Evolutionary conservation across 2,329 filamentous ascomycete genomes (phyloP).

Genomic region (Pseudocercospora fuligena): DNA sequence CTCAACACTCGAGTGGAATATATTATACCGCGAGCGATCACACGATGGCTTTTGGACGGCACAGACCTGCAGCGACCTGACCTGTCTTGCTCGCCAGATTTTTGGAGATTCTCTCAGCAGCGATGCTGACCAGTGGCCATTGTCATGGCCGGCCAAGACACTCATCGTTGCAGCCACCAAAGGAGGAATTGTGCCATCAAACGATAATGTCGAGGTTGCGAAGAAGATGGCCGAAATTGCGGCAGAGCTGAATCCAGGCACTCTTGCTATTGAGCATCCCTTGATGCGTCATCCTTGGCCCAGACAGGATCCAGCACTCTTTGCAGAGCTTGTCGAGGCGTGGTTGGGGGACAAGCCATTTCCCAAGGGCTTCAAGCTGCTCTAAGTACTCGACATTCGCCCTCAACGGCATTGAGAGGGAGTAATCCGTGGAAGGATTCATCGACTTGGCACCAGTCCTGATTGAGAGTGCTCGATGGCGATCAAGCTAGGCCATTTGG

Average conservation of each 20-base stretch:
- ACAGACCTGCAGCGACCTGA: constrained; percentile 22
- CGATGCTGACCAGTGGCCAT: constrained; percentile 22
- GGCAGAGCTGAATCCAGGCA: constrained; percentile 24
- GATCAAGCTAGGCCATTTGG: constrained; percentile 1
- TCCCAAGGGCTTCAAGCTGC: background rate
- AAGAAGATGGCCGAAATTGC: constrained; percentile 29
- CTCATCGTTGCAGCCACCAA: constrained; percentile 37
- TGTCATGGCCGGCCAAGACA: constrained; percentile 29
- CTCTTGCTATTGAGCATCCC: constrained; percentile 28
- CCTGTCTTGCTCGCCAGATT: constrained; percentile 24
- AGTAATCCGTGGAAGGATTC: background rate
- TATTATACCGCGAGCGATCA: constrained; percentile 23
- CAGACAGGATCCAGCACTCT: constrained; percentile 33
- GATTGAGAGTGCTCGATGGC: background rate
- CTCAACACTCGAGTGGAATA: constrained; percentile 25
- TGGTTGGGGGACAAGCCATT: constrained; percentile 25
- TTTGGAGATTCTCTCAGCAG: constrained; percentile 19
- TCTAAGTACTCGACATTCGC: background rate
- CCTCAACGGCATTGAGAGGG: background rate
- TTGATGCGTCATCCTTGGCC: constrained; percentile 38
- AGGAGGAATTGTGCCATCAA: constrained; percentile 31
- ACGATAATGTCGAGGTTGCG: constrained; percentile 31
- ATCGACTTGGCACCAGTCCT: background rate
- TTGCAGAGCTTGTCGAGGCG: constrained; percentile 28
- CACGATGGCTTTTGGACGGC: constrained; percentile 34